Evolutionary conservation across 139 green algal species (phyloP), one percentile per base, ranked within the genome.

Genomic region (Tetradesmus obliquus): DNA sequence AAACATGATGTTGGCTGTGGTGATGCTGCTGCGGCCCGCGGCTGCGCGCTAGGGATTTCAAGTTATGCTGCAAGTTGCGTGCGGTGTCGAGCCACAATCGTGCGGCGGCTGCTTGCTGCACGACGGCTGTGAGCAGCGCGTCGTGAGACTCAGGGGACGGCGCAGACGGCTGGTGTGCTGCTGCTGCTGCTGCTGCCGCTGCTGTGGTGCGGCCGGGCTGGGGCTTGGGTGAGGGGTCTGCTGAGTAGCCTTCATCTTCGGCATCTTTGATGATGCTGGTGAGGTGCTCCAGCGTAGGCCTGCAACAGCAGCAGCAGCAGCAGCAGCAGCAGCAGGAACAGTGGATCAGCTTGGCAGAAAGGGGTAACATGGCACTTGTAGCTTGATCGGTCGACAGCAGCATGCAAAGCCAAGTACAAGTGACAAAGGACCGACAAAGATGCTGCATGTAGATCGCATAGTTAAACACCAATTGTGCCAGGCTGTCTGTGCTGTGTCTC

Each of bases 221-320:
- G 6, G 72, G 72, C 72, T 80, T 80, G 15, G 60, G 60, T 19
- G 60, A 8, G 72, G 58, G 24, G 20, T 51, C 12, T 66, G 86
- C 53, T 82, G 69, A 45, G 54, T 51, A 17, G 79, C 17, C 53
- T 83, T 79, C 82, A 10, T 90, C 62, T 51, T 81, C 53, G 8
- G 81, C 82, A 45, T 88, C 89, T 54, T 15, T n/a, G 5, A 89
- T 19, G 53, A 88, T 86, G 22, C 24, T 32, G 54, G 12, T 74
- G 15, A 92, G 51, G 5, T 88, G 58, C 45, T 92, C 88, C 54
- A 88, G 32, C 5, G 54, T 66, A 10, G 80, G 79, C 53, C 88
- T 92, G 88, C n/a, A 76, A 10, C 62, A 72, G 83, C 55, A 76
- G 83, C 83, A 88, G 83, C 3, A 88, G 57, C n/a, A 88, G 83